phyloP scores from a whole-genome alignment of 2,329 filamentous ascomycete genomes.

The Metarhizium album region DNA sequence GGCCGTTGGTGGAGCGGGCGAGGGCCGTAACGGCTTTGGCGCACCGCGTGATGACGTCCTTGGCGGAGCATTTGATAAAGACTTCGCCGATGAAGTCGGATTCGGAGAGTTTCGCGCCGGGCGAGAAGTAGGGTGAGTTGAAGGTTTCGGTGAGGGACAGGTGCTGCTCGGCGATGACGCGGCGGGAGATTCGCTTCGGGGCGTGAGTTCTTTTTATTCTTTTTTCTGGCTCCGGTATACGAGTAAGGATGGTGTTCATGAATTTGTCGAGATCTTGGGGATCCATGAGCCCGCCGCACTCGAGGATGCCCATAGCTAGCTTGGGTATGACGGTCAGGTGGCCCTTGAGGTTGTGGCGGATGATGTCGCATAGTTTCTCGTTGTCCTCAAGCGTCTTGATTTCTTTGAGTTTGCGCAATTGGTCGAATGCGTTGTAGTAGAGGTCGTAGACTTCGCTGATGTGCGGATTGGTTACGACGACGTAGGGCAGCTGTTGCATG shows the following conservation, averaged over 20 bases:
- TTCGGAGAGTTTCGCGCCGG: conserved; percentile 59
- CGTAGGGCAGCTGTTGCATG: conserved; percentile 92
- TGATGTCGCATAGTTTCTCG: conserved; percentile 70
- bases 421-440: conserved; percentile 95
- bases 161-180: conserved; percentile 96
- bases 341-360: conserved; percentile 70
- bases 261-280: conserved; percentile 78
- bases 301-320: conserved; percentile 85
- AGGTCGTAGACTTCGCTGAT: conserved; percentile 92
- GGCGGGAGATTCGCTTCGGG: conserved; percentile 72
- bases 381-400: conserved; percentile 84
- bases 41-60: conserved; percentile 78
- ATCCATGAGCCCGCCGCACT: conserved; percentile 75
- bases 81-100: conserved; percentile 91
- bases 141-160: conserved; percentile 91
- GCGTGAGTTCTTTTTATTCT: no score
- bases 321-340: conserved; percentile 92
- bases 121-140: conserved; percentile 81
- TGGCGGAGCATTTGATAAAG: conserved; percentile 84
- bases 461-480: conserved; percentile 90
- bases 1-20: conserved; percentile 63
- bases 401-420: conserved; percentile 72
- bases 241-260: conserved; percentile 87
- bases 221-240: no score
- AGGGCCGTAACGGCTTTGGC: conserved; percentile 66